These are phyloP conservation scores for Hyaloscypha bicolor DNA, from an alignment of 495 filamentous ascomycete species.

Conservation along the genomic window DNA sequence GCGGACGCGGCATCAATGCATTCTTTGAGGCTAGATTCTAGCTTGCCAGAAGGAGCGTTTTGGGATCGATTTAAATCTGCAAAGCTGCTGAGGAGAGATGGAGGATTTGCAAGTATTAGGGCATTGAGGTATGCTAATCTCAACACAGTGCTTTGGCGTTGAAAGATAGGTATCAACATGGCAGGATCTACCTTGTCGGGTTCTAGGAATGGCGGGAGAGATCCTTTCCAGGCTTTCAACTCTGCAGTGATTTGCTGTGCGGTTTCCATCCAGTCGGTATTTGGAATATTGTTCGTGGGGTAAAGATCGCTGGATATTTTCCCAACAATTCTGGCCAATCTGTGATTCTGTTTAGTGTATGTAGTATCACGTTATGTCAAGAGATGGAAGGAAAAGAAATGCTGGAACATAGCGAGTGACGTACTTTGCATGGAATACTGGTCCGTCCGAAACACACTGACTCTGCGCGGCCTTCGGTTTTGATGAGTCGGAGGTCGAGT, in stretches of 20 bases:
- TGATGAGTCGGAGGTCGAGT: conserved; percentile 48
- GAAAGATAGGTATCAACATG: conserved; percentile 51
- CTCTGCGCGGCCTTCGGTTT: conserved; percentile 22
- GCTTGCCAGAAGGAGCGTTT: background rate
- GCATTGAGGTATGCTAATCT: conserved; percentile 55
- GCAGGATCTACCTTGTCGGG: background rate
- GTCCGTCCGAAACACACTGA: conserved; percentile 6
- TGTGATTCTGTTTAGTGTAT: conserved; percentile 24
- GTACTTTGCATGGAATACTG: conserved; percentile 13
- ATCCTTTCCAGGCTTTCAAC: background rate
- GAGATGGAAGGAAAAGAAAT: conserved; percentile 13
- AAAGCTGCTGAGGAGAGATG: background rate
- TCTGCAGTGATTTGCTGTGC: background rate
- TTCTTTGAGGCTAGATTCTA: background rate
- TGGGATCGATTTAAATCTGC: background rate
- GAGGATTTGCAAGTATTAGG: conserved; percentile 24
- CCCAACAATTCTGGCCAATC: conserved; percentile 41
- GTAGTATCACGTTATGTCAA: background rate
- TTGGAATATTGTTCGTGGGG: conserved; percentile 37
- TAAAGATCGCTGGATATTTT: conserved; percentile 54
- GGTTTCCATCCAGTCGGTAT: background rate
- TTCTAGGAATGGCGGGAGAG: background rate
- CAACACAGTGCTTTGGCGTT: conserved; percentile 57
- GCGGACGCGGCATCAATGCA: background rate
- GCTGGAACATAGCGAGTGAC: background rate